Evolutionary conservation across 306 rosid species (phyloP), one percentile per base, ranked within the genome.

Genomic region (Gynostemma pentaphyllum): DNA sequence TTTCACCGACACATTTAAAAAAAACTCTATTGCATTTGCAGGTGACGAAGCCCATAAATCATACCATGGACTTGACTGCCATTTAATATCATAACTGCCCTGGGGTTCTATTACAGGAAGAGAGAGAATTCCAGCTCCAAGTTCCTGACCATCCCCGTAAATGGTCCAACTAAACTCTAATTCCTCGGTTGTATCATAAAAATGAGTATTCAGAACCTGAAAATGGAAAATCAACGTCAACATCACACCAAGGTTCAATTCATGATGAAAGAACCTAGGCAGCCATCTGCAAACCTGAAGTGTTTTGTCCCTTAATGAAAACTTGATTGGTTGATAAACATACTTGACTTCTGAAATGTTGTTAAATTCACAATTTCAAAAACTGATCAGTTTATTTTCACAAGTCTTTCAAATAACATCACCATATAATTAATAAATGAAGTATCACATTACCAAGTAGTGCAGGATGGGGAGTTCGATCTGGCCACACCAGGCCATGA

Each of bases 381-480:
- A 60, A 39, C 65, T 13, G 28, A 9, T 37, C 65, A 22, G 48
- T 60, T 36, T n/a, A n/a, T n/a, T 22, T 59, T 14, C 48, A 44
- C 19, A 61, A 22, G 42, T 41, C 29, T 61, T 23, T 34, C 28
- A 32, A 57, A 32, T 21, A 29, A 34, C 39, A 39, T 26, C 8
- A 21, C 11, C 7, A 29, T 29, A 12, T 16, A 57, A 32, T 28
- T 29, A 69, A 56, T 39, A 64, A 5, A 15, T 18, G 75, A 41
- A 39, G 28, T 52, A 34, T 62, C 45, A 32, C 64, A 22, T 82
- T 79, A 85, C 96, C 96, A 68, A 85, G 86, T 74, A 91, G 34
- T 72, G 76, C 96, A 74, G 98, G 98, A 82, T 91, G 98, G 42
- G 95, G 82, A 78, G 84, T 83, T 80, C 98, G 86, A 71, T 91